These are phyloP conservation scores for Chlorociboria aeruginascens DNA, from an alignment of 495 filamentous ascomycete species.

Conservation along the genomic window DNA sequence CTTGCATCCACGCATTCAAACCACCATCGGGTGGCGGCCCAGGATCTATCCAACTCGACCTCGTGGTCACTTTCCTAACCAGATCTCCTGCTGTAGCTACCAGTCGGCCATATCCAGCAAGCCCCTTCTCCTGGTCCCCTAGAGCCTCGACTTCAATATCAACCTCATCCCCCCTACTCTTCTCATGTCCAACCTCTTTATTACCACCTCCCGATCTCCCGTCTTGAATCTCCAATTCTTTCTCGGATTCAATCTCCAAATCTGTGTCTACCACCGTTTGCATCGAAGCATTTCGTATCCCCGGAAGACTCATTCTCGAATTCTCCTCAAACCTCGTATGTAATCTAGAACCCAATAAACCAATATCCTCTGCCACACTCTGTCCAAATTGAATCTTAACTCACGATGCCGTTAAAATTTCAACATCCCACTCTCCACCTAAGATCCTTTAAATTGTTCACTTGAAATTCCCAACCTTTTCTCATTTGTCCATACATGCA, in stretches of 20 bases:
- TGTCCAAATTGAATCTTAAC: too few relatives aligned
- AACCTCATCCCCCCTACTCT: neutral
- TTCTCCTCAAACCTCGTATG: too few relatives aligned
- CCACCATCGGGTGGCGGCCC: conserved; percentile 44
- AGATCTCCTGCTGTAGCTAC: neutral
- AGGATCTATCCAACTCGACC: conserved; percentile 29
- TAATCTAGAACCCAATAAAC: too few relatives aligned
- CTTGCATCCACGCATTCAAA: conserved; percentile 33
- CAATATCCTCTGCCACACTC: too few relatives aligned
- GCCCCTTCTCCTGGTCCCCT: neutral
- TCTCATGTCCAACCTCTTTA: neutral
- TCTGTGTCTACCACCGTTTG: neutral
- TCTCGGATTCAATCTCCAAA: conserved; percentile 1
- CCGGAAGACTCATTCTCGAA: too few relatives aligned
- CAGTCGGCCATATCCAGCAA: neutral
- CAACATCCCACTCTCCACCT: too few relatives aligned
- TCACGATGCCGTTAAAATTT: too few relatives aligned
- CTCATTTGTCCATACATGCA: too few relatives aligned
- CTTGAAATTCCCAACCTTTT: too few relatives aligned
- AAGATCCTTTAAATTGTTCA: too few relatives aligned
- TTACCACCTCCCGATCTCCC: too few relatives aligned
- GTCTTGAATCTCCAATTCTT: neutral
- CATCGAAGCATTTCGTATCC: too few relatives aligned
- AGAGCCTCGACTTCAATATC: neutral
- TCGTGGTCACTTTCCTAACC: conserved; percentile 27